Base-by-base conservation (phyloP, 1,284 basidiomycete genomes). In the Microbotryum lychnidis-dioicae region DNA sequence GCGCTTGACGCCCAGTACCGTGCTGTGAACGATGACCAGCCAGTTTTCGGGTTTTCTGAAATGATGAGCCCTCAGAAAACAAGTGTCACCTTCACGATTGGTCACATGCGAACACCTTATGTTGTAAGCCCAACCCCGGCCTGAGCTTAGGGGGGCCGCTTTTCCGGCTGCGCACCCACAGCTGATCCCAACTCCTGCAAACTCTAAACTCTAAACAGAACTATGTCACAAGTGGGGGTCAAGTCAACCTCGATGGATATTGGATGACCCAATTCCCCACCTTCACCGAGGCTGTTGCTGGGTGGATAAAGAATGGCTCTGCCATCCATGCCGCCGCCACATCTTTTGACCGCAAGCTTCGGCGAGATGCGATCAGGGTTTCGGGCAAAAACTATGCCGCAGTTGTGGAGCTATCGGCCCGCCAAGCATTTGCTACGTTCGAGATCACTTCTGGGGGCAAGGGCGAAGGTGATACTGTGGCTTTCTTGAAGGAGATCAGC, bases 371-470 rank as follows among this genome's bases (percentile, higher is more conserved):
- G 1, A 18, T 33, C 29, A 50, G 61, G 8, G 61, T 62, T 29
- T 62, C 64, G 23, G 60, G 60, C 29, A 50, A 55, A 29, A 45
- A 64, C 44, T 70, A 70, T 42, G 61, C 69, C 5, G 63, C 62
- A 21, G 42, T 70, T 18, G 68, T 61, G 48, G 67, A 66, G 33
- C 58, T 70, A 2, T 64, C 66, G 21, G 60, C 67, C 9, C 23
- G 69, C 20, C 69, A 70, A 54, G 64, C 68, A 2, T 69, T 63
- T 21, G 64, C 65, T 45, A 66, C 65, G n/a, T 56, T 68, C 33
- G 69, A 70, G 45, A 37, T 70, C 16, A 70, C 67, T 18, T 31
- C 31, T 31, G 31, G 31, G 7, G 31, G 31, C 7, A 61, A 63
- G 4, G 67, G 67, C 50, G 58, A 66, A 48, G 49, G 61, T 29